phyloP scores from a whole-genome alignment of 192 early-diverging fungal genomes.

The Entomortierella lignicola region DNA sequence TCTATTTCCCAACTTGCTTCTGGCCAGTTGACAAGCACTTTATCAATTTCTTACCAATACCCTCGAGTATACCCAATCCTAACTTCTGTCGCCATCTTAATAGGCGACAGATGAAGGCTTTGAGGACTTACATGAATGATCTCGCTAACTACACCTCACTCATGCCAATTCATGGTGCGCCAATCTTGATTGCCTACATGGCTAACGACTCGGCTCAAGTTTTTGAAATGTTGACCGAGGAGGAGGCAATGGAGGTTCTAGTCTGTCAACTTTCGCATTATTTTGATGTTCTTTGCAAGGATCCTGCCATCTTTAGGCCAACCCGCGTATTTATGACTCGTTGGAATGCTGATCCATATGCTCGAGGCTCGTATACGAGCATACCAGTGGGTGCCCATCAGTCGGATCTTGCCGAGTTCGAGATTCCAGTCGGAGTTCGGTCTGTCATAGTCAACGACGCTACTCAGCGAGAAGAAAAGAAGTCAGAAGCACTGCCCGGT shows the following conservation, averaged over 20 bases:
- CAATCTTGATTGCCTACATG: conserved; percentile 46
- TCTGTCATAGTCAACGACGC: neutral
- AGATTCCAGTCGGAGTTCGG: conserved; percentile 46
- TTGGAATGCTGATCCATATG: conserved; percentile 59
- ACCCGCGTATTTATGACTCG: conserved; percentile 51
- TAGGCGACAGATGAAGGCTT: conserved; percentile 37
- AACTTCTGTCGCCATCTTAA: conserved; percentile 45
- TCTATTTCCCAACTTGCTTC: conserved; percentile 44
- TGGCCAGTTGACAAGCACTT: conserved; percentile 51
- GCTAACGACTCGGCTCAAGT: conserved; percentile 43
- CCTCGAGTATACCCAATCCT: conserved; percentile 33
- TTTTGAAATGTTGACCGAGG: conserved; percentile 41
- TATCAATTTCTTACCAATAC: conserved; percentile 51
- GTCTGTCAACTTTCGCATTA: conserved; percentile 47
- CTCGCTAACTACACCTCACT: conserved; percentile 47
- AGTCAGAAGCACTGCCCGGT: neutral
- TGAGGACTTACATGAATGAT: conserved; percentile 46
- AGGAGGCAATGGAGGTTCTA: conserved; percentile 44
- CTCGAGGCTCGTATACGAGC: conserved; percentile 59
- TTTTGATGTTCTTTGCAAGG: conserved; percentile 21
- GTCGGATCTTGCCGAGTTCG: conserved; percentile 56
- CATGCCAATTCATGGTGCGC: conserved; percentile 47
- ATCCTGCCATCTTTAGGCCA: conserved; percentile 9
- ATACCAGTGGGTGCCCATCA: conserved; percentile 53
- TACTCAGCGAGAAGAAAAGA: neutral